phyloP scores from a whole-genome alignment of 2,329 filamentous ascomycete genomes.

The Magnaporthiopsis poae region DNA sequence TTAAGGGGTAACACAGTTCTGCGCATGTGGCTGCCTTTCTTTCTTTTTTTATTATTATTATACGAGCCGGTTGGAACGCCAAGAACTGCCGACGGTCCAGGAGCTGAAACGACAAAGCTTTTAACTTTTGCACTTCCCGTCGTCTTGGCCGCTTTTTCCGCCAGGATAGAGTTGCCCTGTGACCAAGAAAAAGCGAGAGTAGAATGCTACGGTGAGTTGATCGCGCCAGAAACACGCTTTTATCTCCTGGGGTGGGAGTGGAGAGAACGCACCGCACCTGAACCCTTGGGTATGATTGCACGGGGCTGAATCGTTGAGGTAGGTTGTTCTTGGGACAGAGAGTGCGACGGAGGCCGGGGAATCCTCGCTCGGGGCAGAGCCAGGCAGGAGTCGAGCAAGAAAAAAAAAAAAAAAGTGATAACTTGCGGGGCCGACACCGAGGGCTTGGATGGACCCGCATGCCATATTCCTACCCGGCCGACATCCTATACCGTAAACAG shows the following conservation, averaged over 20 bases:
- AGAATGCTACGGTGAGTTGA: background rate
- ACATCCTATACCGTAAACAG: background rate
- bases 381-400: background rate
- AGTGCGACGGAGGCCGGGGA: background rate
- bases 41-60: no score
- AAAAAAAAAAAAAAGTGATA: background rate
- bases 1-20: background rate
- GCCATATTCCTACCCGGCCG: background rate
- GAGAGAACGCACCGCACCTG: background rate
- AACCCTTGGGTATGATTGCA: background rate
- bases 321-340: no score
- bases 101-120: background rate
- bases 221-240: background rate
- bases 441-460: conserved; percentile 1
- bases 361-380: background rate
- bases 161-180: background rate
- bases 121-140: background rate
- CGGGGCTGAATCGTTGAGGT: background rate
- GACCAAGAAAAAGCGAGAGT: background rate
- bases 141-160: no score
- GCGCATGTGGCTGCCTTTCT: background rate
- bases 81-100: background rate
- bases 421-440: background rate
- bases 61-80: background rate
- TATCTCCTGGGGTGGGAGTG: background rate